phyloP scores from a whole-genome alignment of 2,329 filamentous ascomycete genomes.

The Aureobasidium sp. region DNA sequence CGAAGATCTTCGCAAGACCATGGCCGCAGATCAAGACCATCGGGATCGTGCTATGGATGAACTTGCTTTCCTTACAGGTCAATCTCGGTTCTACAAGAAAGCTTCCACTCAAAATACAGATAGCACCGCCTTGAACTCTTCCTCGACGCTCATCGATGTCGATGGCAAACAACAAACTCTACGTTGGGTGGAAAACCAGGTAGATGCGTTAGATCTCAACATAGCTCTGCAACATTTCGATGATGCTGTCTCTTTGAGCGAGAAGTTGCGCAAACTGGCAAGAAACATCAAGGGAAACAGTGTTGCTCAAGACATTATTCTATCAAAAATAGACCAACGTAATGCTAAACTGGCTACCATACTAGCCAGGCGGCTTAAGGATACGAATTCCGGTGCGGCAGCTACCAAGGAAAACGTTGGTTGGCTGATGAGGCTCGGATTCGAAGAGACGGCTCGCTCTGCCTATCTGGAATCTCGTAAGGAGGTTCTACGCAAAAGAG shows the following conservation, averaged over 20 bases:
- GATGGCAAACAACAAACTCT: conserved; percentile 95
- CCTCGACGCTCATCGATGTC: conserved; percentile 73
- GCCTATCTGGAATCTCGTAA: conserved; percentile 75
- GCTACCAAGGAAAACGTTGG: conserved; percentile 73
- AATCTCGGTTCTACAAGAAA: conserved; percentile 54
- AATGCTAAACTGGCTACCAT: conserved; percentile 67
- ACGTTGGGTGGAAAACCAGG: conserved; percentile 88
- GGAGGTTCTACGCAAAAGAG: conserved; percentile 68
- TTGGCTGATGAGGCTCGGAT: conserved; percentile 80
- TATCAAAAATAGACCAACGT: conserved; percentile 80
- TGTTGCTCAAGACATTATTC: conserved; percentile 85
- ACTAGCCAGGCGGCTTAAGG: conserved; percentile 66
- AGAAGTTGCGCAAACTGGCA: conserved; percentile 72
- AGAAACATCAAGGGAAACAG: conserved; percentile 74
- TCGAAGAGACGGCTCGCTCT: conserved; percentile 80
- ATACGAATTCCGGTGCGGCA: conserved; percentile 65
- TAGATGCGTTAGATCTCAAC: conserved; percentile 93
- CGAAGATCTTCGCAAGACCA: conserved; percentile 77
- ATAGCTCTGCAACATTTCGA: conserved; percentile 88
- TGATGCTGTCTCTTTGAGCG: conserved; percentile 70
- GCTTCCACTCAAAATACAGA: conserved; percentile 45
- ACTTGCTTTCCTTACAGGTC: conserved; percentile 23
- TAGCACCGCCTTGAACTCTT: conserved; percentile 19
- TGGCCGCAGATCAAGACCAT: conserved; percentile 79
- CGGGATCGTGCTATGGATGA: conserved; percentile 54